Evolutionary conservation across 352 stramenopile species (phyloP), one percentile per base, ranked within the genome.

Genomic region (Pythium rishiriense): DNA sequence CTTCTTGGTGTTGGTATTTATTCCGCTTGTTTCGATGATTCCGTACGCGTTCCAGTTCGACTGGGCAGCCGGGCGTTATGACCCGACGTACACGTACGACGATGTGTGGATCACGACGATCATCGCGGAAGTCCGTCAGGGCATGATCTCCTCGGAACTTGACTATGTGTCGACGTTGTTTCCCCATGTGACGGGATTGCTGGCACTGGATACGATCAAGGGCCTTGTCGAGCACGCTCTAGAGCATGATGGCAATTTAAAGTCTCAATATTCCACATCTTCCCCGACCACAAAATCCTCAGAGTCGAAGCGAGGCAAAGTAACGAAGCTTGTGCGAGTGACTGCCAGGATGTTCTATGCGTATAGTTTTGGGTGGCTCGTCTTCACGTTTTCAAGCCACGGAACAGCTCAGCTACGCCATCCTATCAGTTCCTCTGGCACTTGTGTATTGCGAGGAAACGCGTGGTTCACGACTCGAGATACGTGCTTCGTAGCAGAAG

Each of bases 121-220:
- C 22, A 25, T 62, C 10, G 9, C 42, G 4, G 54, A 52, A 24
- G 24, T 24, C 4, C 35, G 42, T 0, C 39, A 52, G 26, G 29
- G 35, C n/a, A 31, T 62, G 39, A 42, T 62, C 3, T 51, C 54
- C 4, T 52, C 37, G 5, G 19, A 5, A 7, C 21, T 62, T 12
- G 54, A 62, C 42, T 62, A 45, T 41, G n/a, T 62, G 1, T 52
- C 54, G 39, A 41, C 54, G 11, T 2, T 62, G 4, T 28, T 50
- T 6, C 54, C 54, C 1, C 42, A 48, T 12, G 11, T 62, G 11
- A n/a, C n/a, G 2, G 19, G 14, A 1, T 19, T 62, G 8, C 17
- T 50, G 4, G 19, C 24, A 4, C 35, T 62, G 17, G 10, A 51
- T 11, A 43, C 54, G 24, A 62, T 62, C 6, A 47, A 59, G 29